Base-by-base conservation (phyloP, 208 protist genomes). In the Naegleria lovaniensis region DNA sequence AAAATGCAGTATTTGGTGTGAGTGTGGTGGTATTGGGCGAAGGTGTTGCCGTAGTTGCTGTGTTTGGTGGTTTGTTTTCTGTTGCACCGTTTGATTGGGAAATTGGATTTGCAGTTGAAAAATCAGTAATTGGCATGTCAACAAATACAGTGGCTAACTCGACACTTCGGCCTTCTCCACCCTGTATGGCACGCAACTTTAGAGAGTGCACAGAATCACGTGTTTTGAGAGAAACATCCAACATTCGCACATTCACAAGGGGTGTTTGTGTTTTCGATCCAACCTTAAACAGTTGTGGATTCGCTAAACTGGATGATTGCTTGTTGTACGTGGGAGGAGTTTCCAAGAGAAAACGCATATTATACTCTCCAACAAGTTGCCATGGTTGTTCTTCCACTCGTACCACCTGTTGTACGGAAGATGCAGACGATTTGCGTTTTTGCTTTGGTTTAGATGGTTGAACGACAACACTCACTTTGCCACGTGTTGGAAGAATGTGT, bases 91-190 rank as follows among this genome's bases (percentile, higher is more conserved):
- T 29, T 79, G 25, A n/a, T 79, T 29, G 16, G 7, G 13, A 9
- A 38, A 39, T 4, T 52, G 39, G 41, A 40, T 51, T 58, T 0
- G n/a, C 33, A 15, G 19, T 48, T 29, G 25, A 36, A 36, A 58
- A 88, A 38, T 88, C 43, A 38, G 41, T 39, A 5, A 88, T 88
- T 36, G 85, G 85, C 25, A 58, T 58, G 33, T 88, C 85, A n/a
- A 88, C 43, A 88, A 88, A 88, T 59, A 88, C 0, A 11, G 85
- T 88, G 5, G 29, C 39, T 0, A 88, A 25, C 55, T 88, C 41
- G 15, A 38, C 25, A 22, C 29, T 22, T 36, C n/a, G 16, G 3
- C 38, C 36, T 36, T 88, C 43, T 22, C 11, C 16, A 29, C 29
- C 6, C 33, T 88, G 85, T 36, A 88, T 88, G 3, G 85, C 41